Base-by-base conservation (phyloP, 495 filamentous ascomycete species). In the Xylaria grammica region DNA sequence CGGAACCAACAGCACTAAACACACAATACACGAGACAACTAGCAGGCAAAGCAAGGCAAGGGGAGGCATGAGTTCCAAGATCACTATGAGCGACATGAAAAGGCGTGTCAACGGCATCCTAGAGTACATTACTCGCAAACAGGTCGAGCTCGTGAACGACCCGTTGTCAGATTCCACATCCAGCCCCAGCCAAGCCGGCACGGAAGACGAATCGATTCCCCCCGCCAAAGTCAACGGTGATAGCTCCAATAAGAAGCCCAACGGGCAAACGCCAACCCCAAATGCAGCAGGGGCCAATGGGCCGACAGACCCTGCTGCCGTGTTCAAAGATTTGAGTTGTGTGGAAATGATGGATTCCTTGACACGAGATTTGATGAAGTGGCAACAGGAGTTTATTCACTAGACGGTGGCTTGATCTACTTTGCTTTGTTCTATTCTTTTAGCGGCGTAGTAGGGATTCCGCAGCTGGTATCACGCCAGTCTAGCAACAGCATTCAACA, bases 31-130 rank as follows among this genome's bases (percentile, higher is more conserved):
- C 29, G 69, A 70, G 26, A 54, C 51, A 46, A 72, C 74, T 51
- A 55, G 62, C 63, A 80, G 75, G 59, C 67, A 73, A 10, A 62
- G 74, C 51, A 81, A 76, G 60, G 67, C 57, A 45, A 82, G 78
- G 63, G 75, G 73, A 11, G 74, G 76, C 20, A 78, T 82, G 74
- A 75, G 51, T 20, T 89, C 86, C 67, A 92, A 90, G 73, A 87
- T 93, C 52, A 94, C 86, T 29, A 91, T 97, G 87, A 90, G 89
- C 62, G 94, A 97, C 67, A 95, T 97, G 90, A 93, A 92, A 77
- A 85, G 91, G 63, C 86, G 91, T 8, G 93, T 93, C 3, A 86
- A 88, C 2, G 89, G 83, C 15, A 94, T 99, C 59, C 81, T 96
- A 17, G 93, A 96, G 45, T 97, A 91, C 74, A 97, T 99, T 68